phyloP scores from a whole-genome alignment of 768 basidiomycete genomes.

The Lepiota brunneoincarnata region DNA sequence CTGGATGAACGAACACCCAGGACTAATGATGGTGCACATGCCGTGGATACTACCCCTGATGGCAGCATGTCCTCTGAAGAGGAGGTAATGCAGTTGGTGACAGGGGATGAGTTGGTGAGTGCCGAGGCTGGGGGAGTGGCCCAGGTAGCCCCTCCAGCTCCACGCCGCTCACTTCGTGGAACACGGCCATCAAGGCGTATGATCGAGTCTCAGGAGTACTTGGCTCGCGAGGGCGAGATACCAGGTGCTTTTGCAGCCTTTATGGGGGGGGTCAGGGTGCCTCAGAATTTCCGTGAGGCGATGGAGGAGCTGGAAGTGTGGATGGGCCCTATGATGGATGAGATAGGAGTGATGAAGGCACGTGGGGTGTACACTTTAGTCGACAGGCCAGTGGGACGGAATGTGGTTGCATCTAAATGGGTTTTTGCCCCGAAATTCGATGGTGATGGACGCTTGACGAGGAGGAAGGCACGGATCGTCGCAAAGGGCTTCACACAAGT shows the following conservation, averaged over 20 bases:
- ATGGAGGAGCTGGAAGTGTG: constrained; percentile 16
- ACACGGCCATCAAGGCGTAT: too few relatives aligned
- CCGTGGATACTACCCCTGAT: too few relatives aligned
- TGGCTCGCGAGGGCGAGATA: too few relatives aligned
- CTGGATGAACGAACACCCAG: neutral
- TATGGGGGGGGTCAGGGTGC: neutral
- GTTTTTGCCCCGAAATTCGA: constrained; percentile 22
- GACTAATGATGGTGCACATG: too few relatives aligned
- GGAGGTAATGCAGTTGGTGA: too few relatives aligned
- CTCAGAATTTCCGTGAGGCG: constrained; percentile 11
- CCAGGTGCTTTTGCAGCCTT: too few relatives aligned
- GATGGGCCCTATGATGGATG: constrained; percentile 13
- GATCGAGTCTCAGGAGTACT: too few relatives aligned
- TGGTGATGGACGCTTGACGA: constrained; percentile 16
- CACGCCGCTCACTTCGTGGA: neutral
- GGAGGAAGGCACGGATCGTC: constrained; percentile 22
- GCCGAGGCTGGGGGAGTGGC: too few relatives aligned
- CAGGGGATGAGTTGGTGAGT: too few relatives aligned
- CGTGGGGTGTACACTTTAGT: constrained; percentile 19
- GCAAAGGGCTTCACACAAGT: constrained; percentile 23
- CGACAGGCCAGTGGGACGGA: constrained; percentile 32
- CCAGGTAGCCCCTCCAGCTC: neutral
- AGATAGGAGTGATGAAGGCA: constrained; percentile 19
- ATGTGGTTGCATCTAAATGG: constrained; percentile 16
- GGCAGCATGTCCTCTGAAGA: too few relatives aligned